Evolutionary conservation across 1,139 yeast genomes (phyloP), one percentile per base, ranked within the genome.

Genomic region (Sugiyamaella novakii): DNA sequence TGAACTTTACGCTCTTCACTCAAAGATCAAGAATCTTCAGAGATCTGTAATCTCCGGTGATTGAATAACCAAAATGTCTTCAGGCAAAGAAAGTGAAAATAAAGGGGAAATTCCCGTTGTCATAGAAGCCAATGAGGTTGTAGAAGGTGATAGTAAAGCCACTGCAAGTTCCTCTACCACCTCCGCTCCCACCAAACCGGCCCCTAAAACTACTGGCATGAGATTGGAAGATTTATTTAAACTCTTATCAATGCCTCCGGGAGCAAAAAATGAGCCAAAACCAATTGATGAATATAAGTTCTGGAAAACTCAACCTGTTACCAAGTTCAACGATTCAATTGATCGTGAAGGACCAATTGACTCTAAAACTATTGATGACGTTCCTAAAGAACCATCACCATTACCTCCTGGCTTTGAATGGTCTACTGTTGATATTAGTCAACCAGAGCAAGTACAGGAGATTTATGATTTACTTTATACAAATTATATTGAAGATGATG

Each of bases 281-380:
- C 80, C 83, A 29, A 88, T 91, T 89, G 82, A 87, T 48, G 95
- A 89, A 62, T 88, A 91, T 73, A 88, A 87, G 70, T 92, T 92
- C 70, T 92, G 99, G 99, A 87, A 86, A 64, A 94, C 98, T 5
- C 99, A 92, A 68, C 98, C 98, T 0, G 98, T 94, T 15, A 79
- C 91, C 3, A 74, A 76, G 22, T 82, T 89, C 54, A 86, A 59
- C 33, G 66, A 85, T 63, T 92, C 83, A 61, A 74, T 87, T 42
- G 76, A 73, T 10, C 62, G 73, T 15, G 96, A 89, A 61, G 98
- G 98, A 0, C 95, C 96, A 14, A 88, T 92, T 59, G 95, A 89
- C 58, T 3, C 35, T 11, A 87, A 87, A 64, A 80, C 81, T 0
- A 82, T 91, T 1, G 85, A 69, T 2, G 91, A 89, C 52, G 79